Evolutionary conservation across 495 filamentous ascomycete species (phyloP), one percentile per base, ranked within the genome.

Genomic region (Tricharina praecox): DNA sequence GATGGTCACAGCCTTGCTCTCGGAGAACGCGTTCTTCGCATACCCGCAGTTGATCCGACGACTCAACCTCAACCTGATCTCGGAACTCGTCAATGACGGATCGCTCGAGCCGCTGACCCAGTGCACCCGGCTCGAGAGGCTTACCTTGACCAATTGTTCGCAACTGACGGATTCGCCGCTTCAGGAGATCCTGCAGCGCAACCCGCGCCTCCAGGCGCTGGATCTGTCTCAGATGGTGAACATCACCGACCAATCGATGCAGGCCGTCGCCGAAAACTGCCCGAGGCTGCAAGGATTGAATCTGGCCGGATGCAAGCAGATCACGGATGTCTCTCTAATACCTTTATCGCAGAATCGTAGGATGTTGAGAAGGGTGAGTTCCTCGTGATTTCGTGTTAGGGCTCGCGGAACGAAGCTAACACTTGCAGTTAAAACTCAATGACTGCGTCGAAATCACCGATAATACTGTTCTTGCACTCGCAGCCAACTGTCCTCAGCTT

Each of bases 61-160:
- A 40, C 69, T 99, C 24, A 99, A 99, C 60, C 68, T 99, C 28
- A 83, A 86, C 1, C 73, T 75, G 16, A 66, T 99, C 46, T 76
- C 76, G 26, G 69, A 70, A 26, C 66, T 78, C 39, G 78, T 95
- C 63, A 94, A 78, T 63, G 85, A 99, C 65, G 86, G 87, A 32
- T 93, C 83, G 33, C 77, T 96, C 42, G 67, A 76, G 45, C 81
- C 86, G 15, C 78, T 99, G 52, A 66, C 74, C 8, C 72, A 75
- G 26, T 99, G 92, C 71, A 92, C 85, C 53, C 76, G 90, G 18
- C 74, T 99, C 45, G 92, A 99, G 64, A 79, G 92, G 26, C 66
- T 99, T 61, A 99, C 92, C 4, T 66, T 99, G 59, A 94, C 92
- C 24, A 85, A 83, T 60, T 99, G 92, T 68, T 75, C 70, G 7